Evolutionary conservation across 441 rosid genomes (phyloP).

Genomic region (Eruca vesicaria): DNA sequence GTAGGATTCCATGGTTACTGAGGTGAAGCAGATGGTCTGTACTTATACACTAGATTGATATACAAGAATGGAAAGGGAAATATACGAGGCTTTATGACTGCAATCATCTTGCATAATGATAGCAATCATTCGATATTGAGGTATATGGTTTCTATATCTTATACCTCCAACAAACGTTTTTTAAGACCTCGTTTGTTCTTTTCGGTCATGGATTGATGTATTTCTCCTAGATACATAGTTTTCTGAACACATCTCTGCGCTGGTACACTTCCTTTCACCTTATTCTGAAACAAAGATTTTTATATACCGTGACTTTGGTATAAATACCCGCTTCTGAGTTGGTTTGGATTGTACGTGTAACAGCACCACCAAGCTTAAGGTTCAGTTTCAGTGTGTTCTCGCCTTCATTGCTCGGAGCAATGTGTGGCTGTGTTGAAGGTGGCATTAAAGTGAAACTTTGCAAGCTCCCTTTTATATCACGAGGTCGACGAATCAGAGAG

Average conservation of each 20-base stretch:
- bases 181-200: conserved; percentile 76
- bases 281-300: conserved; percentile 13
- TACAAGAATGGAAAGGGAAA: too few species aligned
- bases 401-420: conserved; percentile 35
- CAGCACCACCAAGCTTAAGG: conserved; percentile 82
- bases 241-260: conserved; percentile 39
- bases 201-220: conserved; percentile 32
- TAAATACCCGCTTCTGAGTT: conserved; percentile 36
- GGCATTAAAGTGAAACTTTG: conserved; percentile 30
- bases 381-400: conserved; percentile 67
- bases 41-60: too few species aligned
- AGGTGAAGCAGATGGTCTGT: too few species aligned
- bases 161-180: conserved; percentile 29
- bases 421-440: conserved; percentile 33
- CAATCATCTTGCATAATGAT: too few species aligned
- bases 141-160: too few species aligned
- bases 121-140: too few species aligned
- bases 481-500: conserved; percentile 51
- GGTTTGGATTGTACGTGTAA: conserved; percentile 61
- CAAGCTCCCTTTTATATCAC: conserved; percentile 34
- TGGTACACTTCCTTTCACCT: too few species aligned
- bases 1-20: too few species aligned
- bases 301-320: conserved; percentile 4
- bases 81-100: too few species aligned
- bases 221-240: conserved; percentile 32